phyloP scores from a whole-genome alignment of 371 early-diverging fungal genomes.

The Saksenaea oblongispora region DNA sequence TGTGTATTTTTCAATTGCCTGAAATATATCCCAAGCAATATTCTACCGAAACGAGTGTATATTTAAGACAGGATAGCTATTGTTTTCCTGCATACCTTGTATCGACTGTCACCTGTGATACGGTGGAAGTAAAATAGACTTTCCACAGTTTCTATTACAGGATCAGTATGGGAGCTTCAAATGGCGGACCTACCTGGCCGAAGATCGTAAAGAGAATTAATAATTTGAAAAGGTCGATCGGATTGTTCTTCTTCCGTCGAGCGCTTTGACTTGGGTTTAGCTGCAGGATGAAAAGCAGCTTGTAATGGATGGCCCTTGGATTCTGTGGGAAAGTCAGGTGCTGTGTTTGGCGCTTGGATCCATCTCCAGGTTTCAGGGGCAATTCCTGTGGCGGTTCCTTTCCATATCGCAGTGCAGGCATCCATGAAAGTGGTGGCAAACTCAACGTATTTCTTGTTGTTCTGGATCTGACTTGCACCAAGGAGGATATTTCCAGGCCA shows the following conservation, averaged over 20 bases:
- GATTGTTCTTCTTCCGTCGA: neutral
- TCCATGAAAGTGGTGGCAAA: constrained; percentile 32
- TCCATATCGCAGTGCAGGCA: constrained; percentile 34
- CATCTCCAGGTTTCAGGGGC: constrained; percentile 40
- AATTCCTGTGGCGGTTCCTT: constrained; percentile 25
- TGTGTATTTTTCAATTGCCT: constrained; percentile 59
- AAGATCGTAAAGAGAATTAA: constrained; percentile 39
- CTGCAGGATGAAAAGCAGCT: neutral
- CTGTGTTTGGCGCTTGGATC: constrained; percentile 18
- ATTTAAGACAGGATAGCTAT: too few species aligned
- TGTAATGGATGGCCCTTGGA: neutral
- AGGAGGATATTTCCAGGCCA: constrained; percentile 43
- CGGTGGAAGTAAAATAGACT: constrained; percentile 72
- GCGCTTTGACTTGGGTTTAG: constrained; percentile 1
- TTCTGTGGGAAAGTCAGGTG: neutral
- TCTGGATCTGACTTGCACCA: constrained; percentile 22
- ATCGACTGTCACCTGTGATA: constrained; percentile 64
- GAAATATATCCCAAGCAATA: constrained; percentile 63
- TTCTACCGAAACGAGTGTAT: too few species aligned
- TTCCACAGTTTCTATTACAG: constrained; percentile 69
- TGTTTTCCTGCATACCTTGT: constrained; percentile 26
- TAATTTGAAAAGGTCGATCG: constrained; percentile 14
- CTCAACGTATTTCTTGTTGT: constrained; percentile 6
- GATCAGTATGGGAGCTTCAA: neutral
- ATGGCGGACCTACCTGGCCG: constrained; percentile 47